Evolutionary conservation across 2,329 filamentous ascomycete species (phyloP).

Genomic region (Paraphaeosphaeria minitans): DNA sequence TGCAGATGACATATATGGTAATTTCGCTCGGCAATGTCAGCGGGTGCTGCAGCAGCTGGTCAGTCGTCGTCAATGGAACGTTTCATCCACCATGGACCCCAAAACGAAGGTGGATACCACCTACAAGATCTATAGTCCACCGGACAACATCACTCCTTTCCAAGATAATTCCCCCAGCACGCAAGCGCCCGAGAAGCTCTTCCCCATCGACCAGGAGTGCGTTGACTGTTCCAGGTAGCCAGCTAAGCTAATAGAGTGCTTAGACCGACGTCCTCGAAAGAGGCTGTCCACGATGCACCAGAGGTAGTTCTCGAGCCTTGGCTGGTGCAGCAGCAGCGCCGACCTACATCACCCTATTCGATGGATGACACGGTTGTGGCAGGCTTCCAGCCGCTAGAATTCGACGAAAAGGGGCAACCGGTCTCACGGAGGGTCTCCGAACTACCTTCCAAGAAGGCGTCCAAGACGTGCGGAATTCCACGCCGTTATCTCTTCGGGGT

Average conservation of each 20-base stretch:
- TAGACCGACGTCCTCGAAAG: slow-evolving; percentile 25
- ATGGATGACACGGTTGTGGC: slow-evolving; percentile 21
- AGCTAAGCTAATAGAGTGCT: not conserved
- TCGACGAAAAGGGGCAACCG: slow-evolving; percentile 18
- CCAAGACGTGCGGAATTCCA: slow-evolving; percentile 16
- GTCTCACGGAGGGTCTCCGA: slow-evolving; percentile 13
- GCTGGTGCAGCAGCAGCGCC: slow-evolving; percentile 5
- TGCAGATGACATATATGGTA: slow-evolving; percentile 14
- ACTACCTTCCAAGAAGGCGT: slow-evolving; percentile 7
- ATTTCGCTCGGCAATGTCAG: slow-evolving; percentile 4
- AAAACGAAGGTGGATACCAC: slow-evolving; percentile 17
- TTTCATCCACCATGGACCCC: slow-evolving; percentile 12
- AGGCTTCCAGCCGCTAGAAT: slow-evolving; percentile 18
- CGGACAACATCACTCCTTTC: slow-evolving; percentile 1
- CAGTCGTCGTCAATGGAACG: slow-evolving; percentile 14
- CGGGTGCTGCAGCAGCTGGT: slow-evolving; percentile 11
- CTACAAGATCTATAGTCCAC: slow-evolving; percentile 16
- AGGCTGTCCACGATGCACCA: slow-evolving; percentile 22
- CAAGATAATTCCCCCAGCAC: slow-evolving; percentile 16
- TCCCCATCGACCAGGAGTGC: slow-evolving; percentile 17
- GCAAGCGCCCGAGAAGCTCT: slow-evolving; percentile 22
- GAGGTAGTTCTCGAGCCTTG: slow-evolving; percentile 21
- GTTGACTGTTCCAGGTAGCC: not conserved
- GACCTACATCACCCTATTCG: slow-evolving; percentile 18
- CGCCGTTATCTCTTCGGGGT: slow-evolving; percentile 13